Evolutionary conservation across 495 filamentous ascomycete genomes (phyloP).

Genomic region (Halenospora varia): DNA sequence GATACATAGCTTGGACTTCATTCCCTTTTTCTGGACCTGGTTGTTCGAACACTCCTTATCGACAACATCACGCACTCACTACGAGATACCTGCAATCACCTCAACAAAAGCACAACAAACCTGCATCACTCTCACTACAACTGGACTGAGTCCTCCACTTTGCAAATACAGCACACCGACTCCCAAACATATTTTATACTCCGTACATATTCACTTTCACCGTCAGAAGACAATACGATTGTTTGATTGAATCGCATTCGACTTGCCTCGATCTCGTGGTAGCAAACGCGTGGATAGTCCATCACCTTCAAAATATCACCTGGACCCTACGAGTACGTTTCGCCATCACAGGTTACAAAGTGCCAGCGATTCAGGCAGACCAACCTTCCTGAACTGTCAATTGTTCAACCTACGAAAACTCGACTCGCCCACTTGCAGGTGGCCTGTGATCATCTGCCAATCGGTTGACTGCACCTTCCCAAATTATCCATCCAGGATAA

Average conservation of each 20-base stretch:
- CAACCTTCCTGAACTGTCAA: background rate
- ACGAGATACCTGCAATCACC: constrained; percentile 9
- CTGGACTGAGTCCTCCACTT: background rate
- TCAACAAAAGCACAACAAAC: constrained; percentile 10
- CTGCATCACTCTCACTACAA: background rate
- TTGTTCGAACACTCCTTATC: constrained; percentile 36
- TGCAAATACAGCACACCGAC: background rate
- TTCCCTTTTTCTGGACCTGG: constrained; percentile 39
- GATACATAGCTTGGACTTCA: constrained; percentile 21
- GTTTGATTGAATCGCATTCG: background rate
- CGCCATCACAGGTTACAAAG: background rate
- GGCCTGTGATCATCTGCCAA: constrained; percentile 4
- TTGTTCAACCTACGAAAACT: background rate
- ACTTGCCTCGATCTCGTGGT: background rate
- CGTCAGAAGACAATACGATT: background rate
- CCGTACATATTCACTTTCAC: constrained; percentile 1
- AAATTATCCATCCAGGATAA: constrained; percentile 12
- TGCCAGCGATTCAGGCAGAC: background rate
- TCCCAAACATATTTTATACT: background rate
- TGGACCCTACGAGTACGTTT: background rate
- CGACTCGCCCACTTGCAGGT: constrained; percentile 2
- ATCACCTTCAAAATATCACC: background rate
- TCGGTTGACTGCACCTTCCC: constrained; percentile 4
- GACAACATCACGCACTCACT: constrained; percentile 24
- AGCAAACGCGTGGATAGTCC: background rate